These are phyloP conservation scores for Paxillus rubicundulus DNA, from an alignment of 768 basidiomycete genomes.

Conservation along the genomic window DNA sequence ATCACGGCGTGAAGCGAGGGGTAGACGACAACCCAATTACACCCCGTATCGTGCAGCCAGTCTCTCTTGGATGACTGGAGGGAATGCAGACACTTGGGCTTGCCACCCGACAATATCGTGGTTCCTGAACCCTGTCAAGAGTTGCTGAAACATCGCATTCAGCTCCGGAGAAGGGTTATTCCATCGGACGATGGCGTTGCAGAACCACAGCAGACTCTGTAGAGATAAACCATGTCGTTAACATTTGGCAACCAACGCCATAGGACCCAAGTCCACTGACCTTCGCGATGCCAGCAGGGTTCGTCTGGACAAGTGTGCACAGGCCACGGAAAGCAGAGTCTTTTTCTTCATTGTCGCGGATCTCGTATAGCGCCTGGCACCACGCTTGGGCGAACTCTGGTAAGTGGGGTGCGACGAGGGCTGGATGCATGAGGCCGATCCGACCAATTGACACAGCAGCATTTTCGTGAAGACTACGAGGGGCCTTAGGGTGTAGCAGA, in stretches of 20 bases:
- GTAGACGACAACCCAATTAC: slow-evolving; percentile 34
- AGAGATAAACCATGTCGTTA: slow-evolving; percentile 3
- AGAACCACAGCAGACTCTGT: slow-evolving; percentile 95
- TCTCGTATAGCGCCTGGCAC: slow-evolving; percentile 97
- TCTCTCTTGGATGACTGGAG: slow-evolving; percentile 84
- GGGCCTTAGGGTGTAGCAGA: slow-evolving; percentile 87
- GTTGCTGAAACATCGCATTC: slow-evolving; percentile 89
- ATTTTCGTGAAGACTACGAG: slow-evolving; percentile 93
- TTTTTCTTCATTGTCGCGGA: slow-evolving; percentile 99
- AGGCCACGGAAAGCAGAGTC: slow-evolving; percentile 98
- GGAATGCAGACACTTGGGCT: slow-evolving; percentile 78
- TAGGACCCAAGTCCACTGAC: slow-evolving; percentile 41
- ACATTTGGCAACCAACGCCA: background rate
- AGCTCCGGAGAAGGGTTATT: slow-evolving; percentile 87
- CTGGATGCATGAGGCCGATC: slow-evolving; percentile 90
- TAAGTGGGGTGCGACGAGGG: slow-evolving; percentile 83
- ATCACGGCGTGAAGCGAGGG: slow-evolving; percentile 10
- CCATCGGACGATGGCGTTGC: slow-evolving; percentile 97
- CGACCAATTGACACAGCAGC: slow-evolving; percentile 98
- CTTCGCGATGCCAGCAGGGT: slow-evolving; percentile 92
- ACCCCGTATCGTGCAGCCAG: slow-evolving; percentile 86
- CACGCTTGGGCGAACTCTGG: slow-evolving; percentile 91
- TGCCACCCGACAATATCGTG: slow-evolving; percentile 86
- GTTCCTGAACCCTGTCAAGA: slow-evolving; percentile 86
- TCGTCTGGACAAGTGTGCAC: slow-evolving; percentile 92